Evolutionary conservation across 352 stramenopile genomes (phyloP), one percentile per base, ranked within the genome.

Genomic region (Pythium volutum): DNA sequence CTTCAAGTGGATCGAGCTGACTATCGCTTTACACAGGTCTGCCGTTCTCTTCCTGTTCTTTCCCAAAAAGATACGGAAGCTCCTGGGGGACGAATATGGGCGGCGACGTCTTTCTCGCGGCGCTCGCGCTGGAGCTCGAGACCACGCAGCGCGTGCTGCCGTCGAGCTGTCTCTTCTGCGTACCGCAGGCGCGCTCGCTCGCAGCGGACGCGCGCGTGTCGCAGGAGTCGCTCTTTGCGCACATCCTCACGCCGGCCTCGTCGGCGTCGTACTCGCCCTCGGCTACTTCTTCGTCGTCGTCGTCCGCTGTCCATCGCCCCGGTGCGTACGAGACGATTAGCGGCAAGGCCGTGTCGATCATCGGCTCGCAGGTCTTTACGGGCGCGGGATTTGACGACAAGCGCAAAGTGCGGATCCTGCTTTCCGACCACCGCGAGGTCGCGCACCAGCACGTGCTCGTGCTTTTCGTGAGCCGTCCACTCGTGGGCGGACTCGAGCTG

Each of bases 251-350:
- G 4, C 77, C 75, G n/a, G 54, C 54, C 7, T 14, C 42, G 0
- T 34, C n/a, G 12, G 34, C 65, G 8, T 1, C 27, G 5, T 31
- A 12, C 45, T 27, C 41, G 8, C 5, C 18, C 41, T 47, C 41
- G 29, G 29, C n/a, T 15, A n/a, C 39, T 7, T 45, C 39, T 18
- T 27, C 26, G 16, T 27, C 54, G 11, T 18, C 12, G 5, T 27
- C 42, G 15, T 51, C 38, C 20, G 39, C 59, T 14, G 60, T 59
- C 16, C 61, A 65, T 9, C 69, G 48, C 1, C 74, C 76, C 0
- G 80, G 81, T 49, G 66, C 79, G 31, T 93, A 89, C 70, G 65
- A 76, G 39, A 90, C 80, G 31, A 75, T 91, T 8, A 86, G 88
- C 43, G 83, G 78, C 47, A 84, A 83, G 64, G 58, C 67, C 6